Conservation (phyloP, 2,329 filamentous ascomycete species). For the Diaporthe nobilis region DNA sequence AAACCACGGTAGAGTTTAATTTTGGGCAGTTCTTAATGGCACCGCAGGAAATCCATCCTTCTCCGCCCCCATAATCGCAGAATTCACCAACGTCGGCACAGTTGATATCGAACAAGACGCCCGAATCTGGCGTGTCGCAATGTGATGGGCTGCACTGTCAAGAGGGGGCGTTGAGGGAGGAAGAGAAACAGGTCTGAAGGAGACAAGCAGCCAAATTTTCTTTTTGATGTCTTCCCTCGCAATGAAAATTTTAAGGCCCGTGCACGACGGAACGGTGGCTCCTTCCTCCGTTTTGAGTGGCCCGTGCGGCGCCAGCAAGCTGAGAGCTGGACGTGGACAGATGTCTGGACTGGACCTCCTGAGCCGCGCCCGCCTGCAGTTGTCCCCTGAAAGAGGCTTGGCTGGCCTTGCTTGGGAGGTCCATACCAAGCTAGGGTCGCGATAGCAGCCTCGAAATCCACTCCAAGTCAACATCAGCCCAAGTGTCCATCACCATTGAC, state of each 20-base stretch:
- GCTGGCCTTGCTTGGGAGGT: conserved; percentile 35
- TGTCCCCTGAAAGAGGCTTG: conserved; percentile 36
- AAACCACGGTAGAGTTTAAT: conserved; percentile 69
- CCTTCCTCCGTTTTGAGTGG: conserved; percentile 17
- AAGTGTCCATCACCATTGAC: conserved; percentile 5
- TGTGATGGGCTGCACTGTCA: conserved; percentile 87
- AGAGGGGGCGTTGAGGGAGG: conserved; percentile 74
- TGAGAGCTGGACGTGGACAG: conserved; percentile 21
- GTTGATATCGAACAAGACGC: conserved; percentile 77
- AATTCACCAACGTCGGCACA: conserved; percentile 73
- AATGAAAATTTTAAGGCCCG: conserved; percentile 16
- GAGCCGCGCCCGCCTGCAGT: background rate
- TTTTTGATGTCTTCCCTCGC: conserved; percentile 5
- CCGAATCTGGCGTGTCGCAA: conserved; percentile 67
- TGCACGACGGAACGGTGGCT: conserved; percentile 29
- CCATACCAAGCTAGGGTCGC: conserved; percentile 30
- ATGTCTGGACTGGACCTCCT: conserved; percentile 20
- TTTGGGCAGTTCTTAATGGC: conserved; percentile 72
- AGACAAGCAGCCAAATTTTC: conserved; percentile 44
- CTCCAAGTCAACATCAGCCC: conserved; percentile 11
- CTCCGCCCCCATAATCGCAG: conserved; percentile 73
- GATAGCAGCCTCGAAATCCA: conserved; percentile 21
- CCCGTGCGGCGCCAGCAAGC: conserved; percentile 18
- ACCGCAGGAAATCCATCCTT: conserved; percentile 61
- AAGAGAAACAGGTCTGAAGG: conserved; percentile 17